Evolutionary conservation across 169 alveolate genomes (phyloP), one percentile per base, ranked within the genome.

Genomic region (Eimeria acervulina): DNA sequence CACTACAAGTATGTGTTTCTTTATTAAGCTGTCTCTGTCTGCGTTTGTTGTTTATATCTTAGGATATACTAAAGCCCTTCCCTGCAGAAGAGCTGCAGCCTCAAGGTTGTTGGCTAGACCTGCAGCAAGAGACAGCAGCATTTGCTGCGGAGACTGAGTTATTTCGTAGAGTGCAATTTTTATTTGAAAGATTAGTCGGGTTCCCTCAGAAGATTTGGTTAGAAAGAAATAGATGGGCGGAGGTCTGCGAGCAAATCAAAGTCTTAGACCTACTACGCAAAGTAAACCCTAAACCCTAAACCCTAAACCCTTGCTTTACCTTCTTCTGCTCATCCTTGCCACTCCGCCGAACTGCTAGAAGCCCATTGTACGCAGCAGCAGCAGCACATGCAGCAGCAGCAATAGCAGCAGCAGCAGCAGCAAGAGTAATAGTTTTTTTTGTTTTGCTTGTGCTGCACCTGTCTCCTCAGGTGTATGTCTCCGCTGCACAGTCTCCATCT

Each of bases 71-170:
- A 10, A 51, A 44, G 44, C 96, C 96, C 28, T 61, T 95, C 42
- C 90, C 92, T 2, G 84, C 40, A 31, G 59, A 87, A 23, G 68
- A 66, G 40, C 70, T 84, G 93, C 36, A 44, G 61, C 93, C 96
- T 21, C 95, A 91, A 80, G 85, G 90, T 74, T 95, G 96, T 68
- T 95, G 96, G 96, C 40, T 95, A 52, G 63, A 44, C 74, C 92
- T 95, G 55, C 68, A 44, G 1, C 10, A 72, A 72, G 66, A 59
- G 36, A 66, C 90, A 28, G 68, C 40, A 44, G 84, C 66, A n/a
- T 72, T 78, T 0, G 91, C 59, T 13, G 88, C 68, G 63, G 68
- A 83, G 55, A 84, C 96, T 1, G 40, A 47, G 3, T 36, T 63
- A 13, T 36, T 95, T 38, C 93, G 76, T 2, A 38, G 88, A 23